Evolutionary conservation across 2,329 filamentous ascomycete genomes (phyloP).

Genomic region (Aspergillus fijiensis): DNA sequence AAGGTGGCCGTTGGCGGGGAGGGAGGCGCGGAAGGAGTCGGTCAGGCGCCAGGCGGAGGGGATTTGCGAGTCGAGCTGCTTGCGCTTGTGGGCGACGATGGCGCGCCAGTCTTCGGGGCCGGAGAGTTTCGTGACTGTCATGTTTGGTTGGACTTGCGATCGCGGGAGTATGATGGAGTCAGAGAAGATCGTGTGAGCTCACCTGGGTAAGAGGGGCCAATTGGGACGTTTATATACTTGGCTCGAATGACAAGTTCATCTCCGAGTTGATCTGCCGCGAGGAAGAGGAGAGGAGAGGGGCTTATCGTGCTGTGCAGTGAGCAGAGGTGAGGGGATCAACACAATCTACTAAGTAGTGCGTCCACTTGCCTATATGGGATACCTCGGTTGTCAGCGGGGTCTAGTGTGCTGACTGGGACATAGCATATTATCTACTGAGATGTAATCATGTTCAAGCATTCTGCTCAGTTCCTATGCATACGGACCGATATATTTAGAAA

Average conservation of each 20-base stretch:
- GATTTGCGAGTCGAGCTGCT: constrained; percentile 31
- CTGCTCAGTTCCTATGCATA: no score
- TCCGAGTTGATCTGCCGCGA: no score
- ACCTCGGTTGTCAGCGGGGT: not conserved
- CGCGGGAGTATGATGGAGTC: not conserved
- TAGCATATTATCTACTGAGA: no score
- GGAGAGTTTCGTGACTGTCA: not conserved
- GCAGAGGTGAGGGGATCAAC: no score
- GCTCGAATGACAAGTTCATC: not conserved
- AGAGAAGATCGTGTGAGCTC: not conserved
- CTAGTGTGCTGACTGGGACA: no score
- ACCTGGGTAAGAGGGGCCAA: not conserved
- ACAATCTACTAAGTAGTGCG: not conserved
- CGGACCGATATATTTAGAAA: no score
- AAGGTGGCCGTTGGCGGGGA: constrained; percentile 12
- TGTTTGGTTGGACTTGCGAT: not conserved
- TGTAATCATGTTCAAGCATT: no score
- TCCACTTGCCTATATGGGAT: not conserved
- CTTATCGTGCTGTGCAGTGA: not conserved
- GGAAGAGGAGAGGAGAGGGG: not conserved
- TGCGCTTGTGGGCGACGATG: constrained; percentile 27
- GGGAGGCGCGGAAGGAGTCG: constrained; percentile 8
- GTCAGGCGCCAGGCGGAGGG: constrained; percentile 36
- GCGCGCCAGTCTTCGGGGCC: constrained; percentile 19
- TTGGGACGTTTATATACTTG: not conserved